phyloP scores from a whole-genome alignment of 306 rosid species.

The Abrus pulchellus region DNA sequence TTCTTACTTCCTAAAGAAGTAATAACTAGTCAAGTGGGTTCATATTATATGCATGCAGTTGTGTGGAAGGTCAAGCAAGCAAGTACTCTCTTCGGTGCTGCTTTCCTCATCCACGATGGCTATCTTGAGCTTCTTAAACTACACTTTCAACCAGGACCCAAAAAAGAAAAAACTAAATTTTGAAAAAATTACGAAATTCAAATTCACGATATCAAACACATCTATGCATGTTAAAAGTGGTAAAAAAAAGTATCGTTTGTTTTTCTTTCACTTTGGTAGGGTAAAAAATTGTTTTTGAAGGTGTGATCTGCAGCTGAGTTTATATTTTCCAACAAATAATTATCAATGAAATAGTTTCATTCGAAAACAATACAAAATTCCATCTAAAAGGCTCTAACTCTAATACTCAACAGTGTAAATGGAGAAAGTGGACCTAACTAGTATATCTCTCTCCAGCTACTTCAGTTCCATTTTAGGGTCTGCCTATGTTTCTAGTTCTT shows the following conservation, averaged over 20 bases:
- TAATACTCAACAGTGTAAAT: neutral
- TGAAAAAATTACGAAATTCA: neutral
- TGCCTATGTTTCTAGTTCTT: conserved; percentile 52
- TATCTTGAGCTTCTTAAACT: neutral
- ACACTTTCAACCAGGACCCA: neutral
- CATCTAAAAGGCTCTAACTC: neutral
- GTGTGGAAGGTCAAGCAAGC: neutral
- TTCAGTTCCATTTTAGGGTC: conserved; percentile 40
- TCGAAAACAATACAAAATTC: neutral
- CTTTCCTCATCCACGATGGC: neutral
- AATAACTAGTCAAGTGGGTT: neutral
- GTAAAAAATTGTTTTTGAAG: neutral
- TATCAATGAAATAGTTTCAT: neutral
- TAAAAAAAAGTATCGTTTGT: neutral
- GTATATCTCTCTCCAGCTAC: neutral
- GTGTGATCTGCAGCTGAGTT: neutral
- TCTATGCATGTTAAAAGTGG: neutral
- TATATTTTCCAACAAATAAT: conserved; percentile 1
- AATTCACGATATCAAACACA: neutral
- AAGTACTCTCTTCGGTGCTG: neutral
- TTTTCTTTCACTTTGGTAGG: no score
- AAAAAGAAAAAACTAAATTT: no score
- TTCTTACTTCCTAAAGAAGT: neutral
- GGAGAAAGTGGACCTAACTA: conserved; percentile 11
- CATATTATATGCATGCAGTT: neutral